Evolutionary conservation across 768 basidiomycete genomes (phyloP).

Genomic region (Lyophyllum atratum): DNA sequence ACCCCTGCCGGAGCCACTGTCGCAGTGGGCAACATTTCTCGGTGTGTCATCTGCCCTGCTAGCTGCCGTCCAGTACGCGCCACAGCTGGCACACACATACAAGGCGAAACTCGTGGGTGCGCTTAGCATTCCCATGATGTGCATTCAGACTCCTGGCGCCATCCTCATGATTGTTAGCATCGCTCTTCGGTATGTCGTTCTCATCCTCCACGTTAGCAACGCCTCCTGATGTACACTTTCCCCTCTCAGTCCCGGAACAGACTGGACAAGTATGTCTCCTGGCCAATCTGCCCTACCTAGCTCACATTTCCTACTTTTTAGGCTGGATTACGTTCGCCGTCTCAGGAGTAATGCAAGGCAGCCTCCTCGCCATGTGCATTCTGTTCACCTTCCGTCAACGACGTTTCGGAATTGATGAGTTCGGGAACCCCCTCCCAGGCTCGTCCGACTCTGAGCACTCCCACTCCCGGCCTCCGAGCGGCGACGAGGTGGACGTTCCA

Average conservation of each 20-base stretch:
- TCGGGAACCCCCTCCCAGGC: slow-evolving; percentile 55
- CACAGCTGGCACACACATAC: slow-evolving; percentile 85
- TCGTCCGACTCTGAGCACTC: background rate
- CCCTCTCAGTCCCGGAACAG: slow-evolving; percentile 63
- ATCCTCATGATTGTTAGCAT: slow-evolving; percentile 86
- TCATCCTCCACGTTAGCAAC: no score
- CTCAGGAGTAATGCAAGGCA: slow-evolving; percentile 82
- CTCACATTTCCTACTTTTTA: slow-evolving; percentile 22
- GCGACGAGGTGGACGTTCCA: slow-evolving; percentile 20
- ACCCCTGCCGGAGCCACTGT: slow-evolving; percentile 34
- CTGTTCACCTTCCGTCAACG: slow-evolving; percentile 82
- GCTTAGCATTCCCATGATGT: slow-evolving; percentile 94
- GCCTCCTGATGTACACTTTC: slow-evolving; percentile 1
- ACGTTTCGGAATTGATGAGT: slow-evolving; percentile 82
- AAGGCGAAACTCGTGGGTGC: slow-evolving; percentile 82
- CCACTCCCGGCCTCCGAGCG: background rate
- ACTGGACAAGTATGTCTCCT: slow-evolving; percentile 72
- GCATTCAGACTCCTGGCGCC: slow-evolving; percentile 90
- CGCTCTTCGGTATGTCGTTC: slow-evolving; percentile 55
- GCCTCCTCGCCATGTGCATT: slow-evolving; percentile 83
- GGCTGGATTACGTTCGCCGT: slow-evolving; percentile 84
- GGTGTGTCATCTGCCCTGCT: slow-evolving; percentile 82
- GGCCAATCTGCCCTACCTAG: background rate
- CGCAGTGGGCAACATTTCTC: slow-evolving; percentile 82
- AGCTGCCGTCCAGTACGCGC: slow-evolving; percentile 84